Percentiles rank a stretch among this genome's conserved stretches.
These are phyloP conservation scores for Pseudodiploospora longispora DNA, from an alignment of 2,329 filamentous ascomycete species.

Conservation along the genomic window DNA sequence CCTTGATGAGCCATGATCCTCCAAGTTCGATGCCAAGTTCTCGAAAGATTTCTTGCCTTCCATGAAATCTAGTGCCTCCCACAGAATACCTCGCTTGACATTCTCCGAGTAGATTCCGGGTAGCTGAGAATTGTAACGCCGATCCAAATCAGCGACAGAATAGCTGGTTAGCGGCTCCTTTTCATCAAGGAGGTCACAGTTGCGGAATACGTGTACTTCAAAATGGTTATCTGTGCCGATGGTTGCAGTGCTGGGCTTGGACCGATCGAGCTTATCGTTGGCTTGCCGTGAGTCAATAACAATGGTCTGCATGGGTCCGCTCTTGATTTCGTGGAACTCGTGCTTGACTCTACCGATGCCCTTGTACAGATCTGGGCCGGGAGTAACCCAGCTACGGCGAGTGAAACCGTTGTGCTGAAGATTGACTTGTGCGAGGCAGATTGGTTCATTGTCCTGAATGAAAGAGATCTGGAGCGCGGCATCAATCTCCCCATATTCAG, in stretches of 20 bases:
- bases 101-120: neutral
- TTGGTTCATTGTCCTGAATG: too few species aligned
- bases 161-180: conserved; percentile 1
- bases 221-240: neutral
- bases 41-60: too few species aligned
- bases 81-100: too few species aligned
- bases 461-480: too few species aligned
- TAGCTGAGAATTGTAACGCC: neutral
- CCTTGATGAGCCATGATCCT: too few species aligned
- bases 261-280: conserved; percentile 6
- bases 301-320: conserved; percentile 9
- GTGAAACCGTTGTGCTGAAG: neutral
- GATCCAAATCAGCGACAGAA: conserved; percentile 2
- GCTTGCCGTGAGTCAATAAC: conserved; percentile 9
- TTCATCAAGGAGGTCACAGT: conserved; percentile 1
- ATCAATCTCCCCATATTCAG: too few species aligned
- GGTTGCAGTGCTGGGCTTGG: conserved; percentile 1
- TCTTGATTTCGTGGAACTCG: conserved; percentile 7
- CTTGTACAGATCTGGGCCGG: conserved; percentile 6
- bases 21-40: too few species aligned
- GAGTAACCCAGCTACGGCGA: conserved; percentile 4
- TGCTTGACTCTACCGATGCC: conserved; percentile 9
- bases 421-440: too few species aligned
- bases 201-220: conserved; percentile 2
- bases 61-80: too few species aligned